phyloP scores from a whole-genome alignment of 2,329 filamentous ascomycete genomes.

The Chaetomium sp. region DNA sequence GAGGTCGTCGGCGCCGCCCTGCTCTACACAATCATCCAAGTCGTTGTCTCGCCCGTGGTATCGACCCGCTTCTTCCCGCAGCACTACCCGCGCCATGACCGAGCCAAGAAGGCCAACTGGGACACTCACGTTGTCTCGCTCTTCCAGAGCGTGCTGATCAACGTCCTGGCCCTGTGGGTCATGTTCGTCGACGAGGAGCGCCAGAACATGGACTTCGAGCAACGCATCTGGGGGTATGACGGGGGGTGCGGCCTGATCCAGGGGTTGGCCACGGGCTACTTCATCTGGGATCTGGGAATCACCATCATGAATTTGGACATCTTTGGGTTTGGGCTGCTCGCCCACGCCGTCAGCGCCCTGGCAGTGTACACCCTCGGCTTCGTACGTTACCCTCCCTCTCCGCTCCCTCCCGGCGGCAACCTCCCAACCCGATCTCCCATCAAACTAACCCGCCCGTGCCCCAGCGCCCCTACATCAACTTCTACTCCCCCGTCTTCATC shows the following conservation, averaged over 20 bases:
- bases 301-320: conserved; percentile 68
- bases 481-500: conserved; percentile 78
- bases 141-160: conserved; percentile 74
- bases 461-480: conserved; percentile 81
- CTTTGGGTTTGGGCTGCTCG: conserved; percentile 75
- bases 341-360: conserved; percentile 74
- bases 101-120: conserved; percentile 74
- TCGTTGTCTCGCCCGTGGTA: conserved; percentile 66
- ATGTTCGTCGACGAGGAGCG: conserved; percentile 71
- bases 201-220: conserved; percentile 64
- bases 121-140: conserved; percentile 85
- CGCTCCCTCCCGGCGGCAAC: no score
- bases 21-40: conserved; percentile 70
- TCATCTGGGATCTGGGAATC: conserved; percentile 78
- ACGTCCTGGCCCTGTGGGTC: conserved; percentile 71
- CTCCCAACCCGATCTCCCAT: background rate
- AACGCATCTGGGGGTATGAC: conserved; percentile 77
- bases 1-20: conserved; percentile 68
- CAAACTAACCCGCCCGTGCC: conserved; percentile 3
- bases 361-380: conserved; percentile 77
- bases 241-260: conserved; percentile 72
- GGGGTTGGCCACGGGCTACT: conserved; percentile 77
- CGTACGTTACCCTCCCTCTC: conserved; percentile 55
- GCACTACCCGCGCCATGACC: conserved; percentile 64
- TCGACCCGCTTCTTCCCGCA: conserved; percentile 64